These are phyloP conservation scores for Jimgerdemannia lactiflua DNA, from an alignment of 192 early-diverging fungal species.

Conservation along the genomic window DNA sequence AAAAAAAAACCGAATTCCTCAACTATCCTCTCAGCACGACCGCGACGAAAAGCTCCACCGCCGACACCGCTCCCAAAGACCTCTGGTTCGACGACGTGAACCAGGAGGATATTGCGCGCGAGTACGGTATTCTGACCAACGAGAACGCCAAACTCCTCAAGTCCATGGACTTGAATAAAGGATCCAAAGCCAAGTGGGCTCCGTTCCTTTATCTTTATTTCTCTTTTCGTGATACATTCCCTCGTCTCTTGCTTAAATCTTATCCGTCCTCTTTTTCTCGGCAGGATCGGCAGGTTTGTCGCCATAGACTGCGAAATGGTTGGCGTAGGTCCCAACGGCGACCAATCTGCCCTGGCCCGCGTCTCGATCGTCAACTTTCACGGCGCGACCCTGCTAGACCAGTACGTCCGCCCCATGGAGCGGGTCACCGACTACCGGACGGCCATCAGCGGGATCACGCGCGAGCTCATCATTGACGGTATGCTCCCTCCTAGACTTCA, in stretches of 20 bases:
- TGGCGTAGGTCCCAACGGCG: conserved; percentile 84
- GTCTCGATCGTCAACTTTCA: conserved; percentile 95
- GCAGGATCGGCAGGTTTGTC: conserved; percentile 79
- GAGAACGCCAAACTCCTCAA: conserved; percentile 27
- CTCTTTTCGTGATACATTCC: background rate
- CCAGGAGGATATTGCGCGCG: conserved; percentile 40
- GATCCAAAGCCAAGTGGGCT: conserved; percentile 22
- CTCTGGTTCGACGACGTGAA: conserved; percentile 53
- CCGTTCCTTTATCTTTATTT: conserved; percentile 1
- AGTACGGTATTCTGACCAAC: conserved; percentile 35
- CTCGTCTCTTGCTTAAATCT: conserved; percentile 3
- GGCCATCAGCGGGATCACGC: conserved; percentile 88
- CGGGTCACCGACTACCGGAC: conserved; percentile 93
- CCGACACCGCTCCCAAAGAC: conserved; percentile 9
- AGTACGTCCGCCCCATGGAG: conserved; percentile 81
- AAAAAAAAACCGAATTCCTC: background rate
- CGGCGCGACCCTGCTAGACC: conserved; percentile 82
- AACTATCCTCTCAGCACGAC: background rate
- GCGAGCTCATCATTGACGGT: conserved; percentile 58
- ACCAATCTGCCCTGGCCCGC: conserved; percentile 82
- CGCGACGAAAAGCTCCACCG: too few species aligned
- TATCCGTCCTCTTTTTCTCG: too few species aligned
- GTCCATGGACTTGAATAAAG: conserved; percentile 20
- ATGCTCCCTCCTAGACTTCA: conserved; percentile 1
- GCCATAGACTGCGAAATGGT: conserved; percentile 99